phyloP scores from a whole-genome alignment of 108 stramenopile genomes.

The Nitzschia palea region DNA sequence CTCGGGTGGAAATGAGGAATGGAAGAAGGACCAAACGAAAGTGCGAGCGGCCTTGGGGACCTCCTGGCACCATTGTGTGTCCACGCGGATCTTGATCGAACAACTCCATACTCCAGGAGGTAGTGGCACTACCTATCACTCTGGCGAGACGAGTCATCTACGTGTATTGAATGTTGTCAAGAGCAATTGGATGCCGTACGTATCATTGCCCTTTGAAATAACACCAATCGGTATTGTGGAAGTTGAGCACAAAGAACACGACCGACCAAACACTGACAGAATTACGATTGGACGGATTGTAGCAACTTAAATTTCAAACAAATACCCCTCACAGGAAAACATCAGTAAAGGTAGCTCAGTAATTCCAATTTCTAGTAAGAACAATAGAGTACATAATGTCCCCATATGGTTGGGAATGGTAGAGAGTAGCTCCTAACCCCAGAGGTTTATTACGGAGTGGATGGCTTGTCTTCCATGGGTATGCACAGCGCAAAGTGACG shows the following conservation, averaged over 20 bases:
- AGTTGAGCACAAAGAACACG: no score
- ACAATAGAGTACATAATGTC: no score
- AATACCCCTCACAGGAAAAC: no score
- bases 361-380: no score
- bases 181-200: conserved; percentile 36
- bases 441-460: background rate
- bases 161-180: conserved; percentile 33
- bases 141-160: background rate
- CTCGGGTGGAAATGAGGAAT: conserved; percentile 1
- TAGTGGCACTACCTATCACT: background rate
- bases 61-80: conserved; percentile 86
- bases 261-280: no score
- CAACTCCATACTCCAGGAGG: background rate
- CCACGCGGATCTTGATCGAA: conserved; percentile 64
- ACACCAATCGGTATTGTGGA: conserved; percentile 16
- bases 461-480: background rate
- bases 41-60: conserved; percentile 76
- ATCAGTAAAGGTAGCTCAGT: no score
- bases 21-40: conserved; percentile 6
- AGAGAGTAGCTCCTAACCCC: no score
- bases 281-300: no score
- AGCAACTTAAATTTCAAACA: no score
- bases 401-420: no score
- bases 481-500: background rate
- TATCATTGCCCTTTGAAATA: conserved; percentile 20